Evolutionary conservation across 495 filamentous ascomycete species (phyloP).

Genomic region (Astrocystis sublimbata): DNA sequence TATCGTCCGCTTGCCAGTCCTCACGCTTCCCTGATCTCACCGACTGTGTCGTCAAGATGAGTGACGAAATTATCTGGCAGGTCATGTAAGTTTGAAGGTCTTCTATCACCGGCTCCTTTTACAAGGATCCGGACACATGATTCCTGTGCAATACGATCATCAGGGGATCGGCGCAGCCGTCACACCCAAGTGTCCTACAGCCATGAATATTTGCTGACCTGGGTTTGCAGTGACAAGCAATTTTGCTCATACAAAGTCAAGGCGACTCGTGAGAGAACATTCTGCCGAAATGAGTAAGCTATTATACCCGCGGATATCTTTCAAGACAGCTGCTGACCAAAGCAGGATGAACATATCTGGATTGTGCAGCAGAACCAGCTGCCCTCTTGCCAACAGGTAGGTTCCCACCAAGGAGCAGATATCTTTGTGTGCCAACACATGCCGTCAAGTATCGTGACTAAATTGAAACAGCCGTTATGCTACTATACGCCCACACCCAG

Average conservation of each 20-base stretch:
- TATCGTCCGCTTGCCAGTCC: neutral
- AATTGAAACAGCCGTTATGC: constrained; percentile 73
- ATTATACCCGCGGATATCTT: constrained; percentile 24
- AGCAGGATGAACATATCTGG: constrained; percentile 67
- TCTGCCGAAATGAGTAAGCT: constrained; percentile 89
- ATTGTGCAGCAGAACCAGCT: constrained; percentile 91
- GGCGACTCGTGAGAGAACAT: constrained; percentile 86
- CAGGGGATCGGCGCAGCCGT: neutral
- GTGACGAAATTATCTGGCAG: constrained; percentile 98
- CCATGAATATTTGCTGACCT: constrained; percentile 22
- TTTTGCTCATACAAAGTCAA: constrained; percentile 98
- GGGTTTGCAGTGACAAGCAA: constrained; percentile 57
- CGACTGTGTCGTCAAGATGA: constrained; percentile 56
- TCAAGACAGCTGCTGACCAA: neutral
- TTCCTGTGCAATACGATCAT: too few species aligned
- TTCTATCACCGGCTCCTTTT: too few species aligned
- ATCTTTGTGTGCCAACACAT: neutral
- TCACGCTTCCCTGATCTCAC: neutral
- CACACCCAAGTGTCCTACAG: too few species aligned
- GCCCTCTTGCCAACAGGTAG: constrained; percentile 78
- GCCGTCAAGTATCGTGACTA: neutral
- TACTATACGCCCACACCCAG: constrained; percentile 78
- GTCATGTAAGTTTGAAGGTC: constrained; percentile 57
- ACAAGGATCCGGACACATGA: too few species aligned
- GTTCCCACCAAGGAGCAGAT: neutral